These are phyloP conservation scores for Dicorynia guianensis DNA, from an alignment of 306 rosid genomes.

Conservation along the genomic window DNA sequence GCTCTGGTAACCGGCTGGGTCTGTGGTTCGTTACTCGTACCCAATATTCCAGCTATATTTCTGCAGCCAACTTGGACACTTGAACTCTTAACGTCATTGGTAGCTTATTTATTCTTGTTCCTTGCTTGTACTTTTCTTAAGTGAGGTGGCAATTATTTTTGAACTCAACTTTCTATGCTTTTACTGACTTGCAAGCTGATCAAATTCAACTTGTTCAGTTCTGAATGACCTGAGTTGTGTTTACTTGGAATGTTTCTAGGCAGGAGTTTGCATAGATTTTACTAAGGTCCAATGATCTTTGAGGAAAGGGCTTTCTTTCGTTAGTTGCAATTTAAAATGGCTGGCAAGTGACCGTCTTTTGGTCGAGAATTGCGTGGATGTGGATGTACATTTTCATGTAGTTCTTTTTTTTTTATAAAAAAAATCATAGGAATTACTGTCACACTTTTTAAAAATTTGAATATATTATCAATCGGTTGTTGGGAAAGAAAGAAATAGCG, in stretches of 20 bases:
- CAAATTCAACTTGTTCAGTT: slow-evolving; percentile 27
- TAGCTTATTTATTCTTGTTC: slow-evolving; percentile 79
- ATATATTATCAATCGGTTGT: no score
- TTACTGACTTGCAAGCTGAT: slow-evolving; percentile 34
- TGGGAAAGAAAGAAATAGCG: no score
- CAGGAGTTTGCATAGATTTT: slow-evolving; percentile 23
- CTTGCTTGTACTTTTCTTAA: slow-evolving; percentile 87
- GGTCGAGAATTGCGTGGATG: no score
- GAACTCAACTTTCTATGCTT: slow-evolving; percentile 18
- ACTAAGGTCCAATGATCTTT: not conserved
- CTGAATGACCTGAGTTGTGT: slow-evolving; percentile 17
- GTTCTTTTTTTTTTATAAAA: no score
- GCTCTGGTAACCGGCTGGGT: slow-evolving; percentile 89
- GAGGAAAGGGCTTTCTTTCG: no score
- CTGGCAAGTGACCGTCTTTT: no score
- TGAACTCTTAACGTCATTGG: slow-evolving; percentile 84
- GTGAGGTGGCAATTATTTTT: slow-evolving; percentile 48
- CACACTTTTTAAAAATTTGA: no score
- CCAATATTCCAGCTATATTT: slow-evolving; percentile 76
- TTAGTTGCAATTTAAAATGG: no score
- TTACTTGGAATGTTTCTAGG: not conserved
- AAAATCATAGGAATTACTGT: no score
- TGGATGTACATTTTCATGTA: no score
- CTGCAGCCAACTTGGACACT: slow-evolving; percentile 90
- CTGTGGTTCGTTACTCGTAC: slow-evolving; percentile 80